phyloP scores from a whole-genome alignment of 179 eudicot species.

The Drosera spatulata region DNA sequence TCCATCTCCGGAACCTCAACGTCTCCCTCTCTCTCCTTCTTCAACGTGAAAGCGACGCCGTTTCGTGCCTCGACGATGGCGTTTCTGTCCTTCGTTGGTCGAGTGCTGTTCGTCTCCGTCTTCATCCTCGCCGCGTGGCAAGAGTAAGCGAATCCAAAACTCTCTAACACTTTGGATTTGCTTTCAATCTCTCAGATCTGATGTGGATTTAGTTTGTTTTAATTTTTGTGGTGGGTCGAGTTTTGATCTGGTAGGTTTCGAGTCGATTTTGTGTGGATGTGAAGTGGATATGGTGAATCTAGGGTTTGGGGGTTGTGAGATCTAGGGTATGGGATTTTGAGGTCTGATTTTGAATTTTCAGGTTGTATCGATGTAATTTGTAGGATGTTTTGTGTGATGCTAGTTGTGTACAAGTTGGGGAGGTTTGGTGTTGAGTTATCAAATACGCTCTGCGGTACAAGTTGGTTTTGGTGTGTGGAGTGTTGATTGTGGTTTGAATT shows the following conservation, averaged over 20 bases:
- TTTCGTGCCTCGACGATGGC: slow-evolving; percentile 21
- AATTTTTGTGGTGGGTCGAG: not conserved
- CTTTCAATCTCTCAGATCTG: slow-evolving; percentile 1
- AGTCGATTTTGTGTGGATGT: not conserved
- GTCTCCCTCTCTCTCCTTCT: too few species aligned
- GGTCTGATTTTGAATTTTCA: too few species aligned
- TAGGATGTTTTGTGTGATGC: too few species aligned
- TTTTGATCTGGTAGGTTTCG: not conserved
- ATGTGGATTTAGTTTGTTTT: not conserved
- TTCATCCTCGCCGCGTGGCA: slow-evolving; percentile 51
- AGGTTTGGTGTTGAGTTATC: too few species aligned
- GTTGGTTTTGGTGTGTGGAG: too few species aligned
- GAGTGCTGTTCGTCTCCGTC: slow-evolving; percentile 47
- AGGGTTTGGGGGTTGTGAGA: not conserved
- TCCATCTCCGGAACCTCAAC: too few species aligned
- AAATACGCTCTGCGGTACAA: too few species aligned
- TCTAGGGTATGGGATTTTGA: too few species aligned
- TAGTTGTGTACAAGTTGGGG: too few species aligned
- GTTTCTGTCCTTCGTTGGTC: slow-evolving; percentile 38
- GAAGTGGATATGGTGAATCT: not conserved
- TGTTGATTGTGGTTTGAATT: too few species aligned
- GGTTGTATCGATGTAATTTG: too few species aligned
- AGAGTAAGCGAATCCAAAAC: slow-evolving; percentile 23
- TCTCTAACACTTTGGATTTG: not conserved
- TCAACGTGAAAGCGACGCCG: too few species aligned